These are phyloP conservation scores for Ceratobasidium sp. DNA, from an alignment of 1,284 basidiomycete species.

Conservation along the genomic window DNA sequence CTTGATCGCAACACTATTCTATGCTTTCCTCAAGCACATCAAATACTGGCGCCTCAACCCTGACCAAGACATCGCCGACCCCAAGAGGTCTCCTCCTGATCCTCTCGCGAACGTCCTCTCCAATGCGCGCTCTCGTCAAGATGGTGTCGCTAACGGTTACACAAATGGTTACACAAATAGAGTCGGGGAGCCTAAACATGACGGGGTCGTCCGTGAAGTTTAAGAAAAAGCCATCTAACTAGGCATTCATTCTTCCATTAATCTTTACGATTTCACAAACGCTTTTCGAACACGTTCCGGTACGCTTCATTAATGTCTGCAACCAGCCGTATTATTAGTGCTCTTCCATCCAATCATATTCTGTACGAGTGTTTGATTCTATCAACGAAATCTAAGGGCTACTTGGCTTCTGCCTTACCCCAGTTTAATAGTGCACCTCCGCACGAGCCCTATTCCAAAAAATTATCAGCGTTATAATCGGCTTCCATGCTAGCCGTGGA, in stretches of 20 bases:
- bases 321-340: neutral
- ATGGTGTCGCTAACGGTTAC: neutral
- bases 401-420: too few species aligned
- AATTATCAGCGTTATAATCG: too few species aligned
- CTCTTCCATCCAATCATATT: neutral
- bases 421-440: too few species aligned
- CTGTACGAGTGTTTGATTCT: too few species aligned
- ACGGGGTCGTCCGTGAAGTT: neutral
- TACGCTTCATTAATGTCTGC: neutral
- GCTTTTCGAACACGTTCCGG: neutral
- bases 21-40: conserved; percentile 51
- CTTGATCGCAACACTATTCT: conserved; percentile 49
- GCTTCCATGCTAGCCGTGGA: too few species aligned
- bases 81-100: conserved; percentile 52
- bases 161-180: neutral
- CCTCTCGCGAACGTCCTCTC: conserved; percentile 45
- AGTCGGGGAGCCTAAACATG: neutral
- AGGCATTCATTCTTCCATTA: neutral
- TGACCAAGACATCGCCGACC: conserved; percentile 57
- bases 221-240: neutral
- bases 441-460: too few species aligned
- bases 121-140: conserved; percentile 6
- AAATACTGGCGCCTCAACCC: conserved; percentile 63
- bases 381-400: too few species aligned
- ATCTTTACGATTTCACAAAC: neutral